Base-by-base conservation (phyloP, 2,329 filamentous ascomycete species). In the Stachybotrys chlorohalonatus region DNA sequence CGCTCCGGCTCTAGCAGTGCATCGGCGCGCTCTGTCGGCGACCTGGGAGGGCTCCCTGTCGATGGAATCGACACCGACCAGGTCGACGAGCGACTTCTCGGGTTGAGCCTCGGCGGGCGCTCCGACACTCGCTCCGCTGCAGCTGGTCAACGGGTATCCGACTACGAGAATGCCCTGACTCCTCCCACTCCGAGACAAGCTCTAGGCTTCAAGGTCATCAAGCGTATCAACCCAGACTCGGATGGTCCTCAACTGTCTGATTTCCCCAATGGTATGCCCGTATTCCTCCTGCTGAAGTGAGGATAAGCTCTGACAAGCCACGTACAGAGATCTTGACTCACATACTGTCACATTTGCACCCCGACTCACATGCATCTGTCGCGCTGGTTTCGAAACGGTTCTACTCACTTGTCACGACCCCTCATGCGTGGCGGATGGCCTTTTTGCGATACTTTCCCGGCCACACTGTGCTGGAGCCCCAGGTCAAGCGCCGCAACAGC, bases 361-460 rank as follows among this genome's bases (percentile, higher is more conserved):
- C 92, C 9, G 83, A 89, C 58, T 91, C 93, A 30, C 82, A 97
- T 62, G 85, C 87, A 16, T 82, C 87, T 9, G 86, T 96, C 11
- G 87, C 91, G 16, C 80, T 95, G 52, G 90, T 97, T 32, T 96
- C 90, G 39, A 89, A 85, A 64, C 87, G 89, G 54, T 95, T 97
- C 67, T 89, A 95, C 69, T 79, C 81, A 53, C 77, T 97, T 47
- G 87, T 97, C 54, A 96, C 90, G 5, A 93, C 89, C 1, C 90
- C 92, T 15, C 90, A 96, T 72, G 91, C 91, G 7, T 97, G 93
- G 93, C 85, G 90, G 59, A 89, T 91, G 67, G 93, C 92, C 6
- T 97, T 97, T 66, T 82, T 90, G 62, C 90, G 92, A 58, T 93
- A 86, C 72, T 99, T 97, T 63, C 90, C 90, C 0, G 91, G 89